These are phyloP conservation scores for Nakaseomyces uthaithaninus DNA, from an alignment of 1,139 yeast species.

Conservation along the genomic window DNA sequence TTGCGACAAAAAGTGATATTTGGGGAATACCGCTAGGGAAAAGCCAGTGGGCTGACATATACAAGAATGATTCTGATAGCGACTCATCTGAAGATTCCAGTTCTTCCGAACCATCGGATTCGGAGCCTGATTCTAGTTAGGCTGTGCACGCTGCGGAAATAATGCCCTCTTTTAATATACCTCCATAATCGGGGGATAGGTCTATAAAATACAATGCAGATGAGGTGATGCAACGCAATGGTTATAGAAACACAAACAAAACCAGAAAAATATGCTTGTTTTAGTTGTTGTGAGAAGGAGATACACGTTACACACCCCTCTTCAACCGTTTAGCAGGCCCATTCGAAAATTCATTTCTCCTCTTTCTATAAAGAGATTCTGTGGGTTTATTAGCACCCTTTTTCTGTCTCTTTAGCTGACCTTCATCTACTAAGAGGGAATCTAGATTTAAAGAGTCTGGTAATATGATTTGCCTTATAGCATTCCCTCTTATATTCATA, in stretches of 20 bases:
- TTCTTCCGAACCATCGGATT: constrained; percentile 8
- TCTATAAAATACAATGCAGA: background rate
- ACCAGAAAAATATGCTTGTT: too few species aligned
- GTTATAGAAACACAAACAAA: too few species aligned
- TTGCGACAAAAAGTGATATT: constrained; percentile 21
- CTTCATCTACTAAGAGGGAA: constrained; percentile 54
- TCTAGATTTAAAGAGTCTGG: constrained; percentile 89
- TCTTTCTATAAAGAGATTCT: constrained; percentile 27
- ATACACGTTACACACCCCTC: constrained; percentile 30
- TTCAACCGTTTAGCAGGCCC: constrained; percentile 29
- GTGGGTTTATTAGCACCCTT: constrained; percentile 24
- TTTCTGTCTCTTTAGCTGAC: constrained; percentile 24
- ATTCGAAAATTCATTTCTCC: constrained; percentile 23
- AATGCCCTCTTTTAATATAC: background rate
- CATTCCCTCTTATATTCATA: constrained; percentile 84
- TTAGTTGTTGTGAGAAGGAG: too few species aligned
- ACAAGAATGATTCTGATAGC: constrained; percentile 3
- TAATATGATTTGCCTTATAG: constrained; percentile 71
- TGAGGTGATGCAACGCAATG: too few species aligned
- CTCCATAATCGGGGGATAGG: background rate
- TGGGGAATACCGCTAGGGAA: constrained; percentile 32
- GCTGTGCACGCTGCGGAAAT: too few species aligned
- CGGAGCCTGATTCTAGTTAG: background rate
- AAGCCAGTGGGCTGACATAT: constrained; percentile 27
- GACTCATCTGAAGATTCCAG: constrained; percentile 14